Evolutionary conservation across 495 filamentous ascomycete genomes (phyloP).

Genomic region (Neurospora sp.): DNA sequence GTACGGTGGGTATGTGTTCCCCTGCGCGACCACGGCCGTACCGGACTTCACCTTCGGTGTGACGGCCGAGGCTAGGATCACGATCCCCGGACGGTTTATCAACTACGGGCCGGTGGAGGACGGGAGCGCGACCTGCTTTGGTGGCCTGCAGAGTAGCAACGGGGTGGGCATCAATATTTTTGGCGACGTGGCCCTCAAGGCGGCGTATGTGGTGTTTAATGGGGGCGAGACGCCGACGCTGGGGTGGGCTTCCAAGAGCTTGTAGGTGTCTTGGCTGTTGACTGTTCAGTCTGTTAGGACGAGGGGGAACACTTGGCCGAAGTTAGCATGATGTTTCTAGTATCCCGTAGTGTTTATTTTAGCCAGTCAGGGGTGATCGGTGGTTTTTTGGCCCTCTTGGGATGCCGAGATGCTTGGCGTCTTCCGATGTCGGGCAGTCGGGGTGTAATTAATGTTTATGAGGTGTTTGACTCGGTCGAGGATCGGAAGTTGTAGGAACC

Average conservation of each 20-base stretch:
- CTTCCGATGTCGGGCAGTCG: not conserved
- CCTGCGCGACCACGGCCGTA: constrained; percentile 49
- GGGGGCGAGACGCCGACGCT: constrained; percentile 36
- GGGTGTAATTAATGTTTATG: not conserved
- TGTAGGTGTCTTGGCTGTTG: not conserved
- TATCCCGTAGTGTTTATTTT: not conserved
- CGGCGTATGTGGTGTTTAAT: constrained; percentile 63
- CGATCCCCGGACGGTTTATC: constrained; percentile 45
- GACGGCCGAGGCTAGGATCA: constrained; percentile 31
- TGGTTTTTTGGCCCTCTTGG: not conserved
- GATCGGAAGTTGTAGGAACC: not conserved
- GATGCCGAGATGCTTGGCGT: not conserved
- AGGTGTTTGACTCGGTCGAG: not conserved
- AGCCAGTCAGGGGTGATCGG: not conserved
- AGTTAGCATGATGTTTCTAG: not conserved
- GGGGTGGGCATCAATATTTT: constrained; percentile 61
- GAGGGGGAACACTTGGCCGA: not conserved
- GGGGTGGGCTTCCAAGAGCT: constrained; percentile 46
- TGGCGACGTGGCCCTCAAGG: constrained; percentile 73
- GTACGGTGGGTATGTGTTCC: constrained; percentile 60
- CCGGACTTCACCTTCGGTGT: constrained; percentile 57
- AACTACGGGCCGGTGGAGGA: constrained; percentile 40
- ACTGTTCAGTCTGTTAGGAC: not conserved
- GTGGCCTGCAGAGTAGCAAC: constrained; percentile 53
- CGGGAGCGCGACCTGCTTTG: constrained; percentile 40